Evolutionary conservation across 371 early-diverging fungal species (phyloP), one percentile per base, ranked within the genome.

Genomic region (Parasitella parasitica): DNA sequence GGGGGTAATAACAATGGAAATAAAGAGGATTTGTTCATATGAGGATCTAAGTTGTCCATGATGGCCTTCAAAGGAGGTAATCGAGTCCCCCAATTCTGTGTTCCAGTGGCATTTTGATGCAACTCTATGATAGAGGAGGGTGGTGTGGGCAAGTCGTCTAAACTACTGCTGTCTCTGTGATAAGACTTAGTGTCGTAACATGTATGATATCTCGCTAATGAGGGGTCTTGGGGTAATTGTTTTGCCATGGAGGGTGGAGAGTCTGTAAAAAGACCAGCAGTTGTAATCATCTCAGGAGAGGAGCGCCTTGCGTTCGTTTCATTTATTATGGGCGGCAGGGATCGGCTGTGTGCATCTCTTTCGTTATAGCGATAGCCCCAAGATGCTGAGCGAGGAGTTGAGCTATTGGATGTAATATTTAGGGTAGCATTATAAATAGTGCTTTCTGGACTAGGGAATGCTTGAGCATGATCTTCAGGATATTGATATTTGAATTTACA

Each of bases 41-140:
- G 57, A 12, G 28, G 57, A 49, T 28, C 28, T 22, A 57, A 6
- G 24, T 64, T 39, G 15, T 63, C 56, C 68, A 70, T 70, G 37
- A 70, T 70, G n/a, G 58, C 56, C 5, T 57, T 61, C 46, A 70
- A 38, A 36, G 70, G 70, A 34, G 70, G 70, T 20, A 70, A 16
- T 8, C 56, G 65, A 6, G 48, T 20, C 48, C 57, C 57, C 57
- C 57, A 57, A 5, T 20, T 20, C 32, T 57, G 57, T 7, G 32
- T 18, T 22, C 57, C 57, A 20, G 57, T 66, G 26, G 67, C 57
- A 20, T 35, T 48, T n/a, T 57, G 53, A 37, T 61, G 61, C 18
- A 57, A 4, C 3, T 59, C 60, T 22, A 41, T 24, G 4, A 60
- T 43, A 2, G 48, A 50, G 36, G 37, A 37, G 2, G 59, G 52